A percentile compares a stretch with the other conserved stretches of the same genome.
Evolutionary conservation across 2,329 filamentous ascomycete species (phyloP).

Genomic region (Colletotrichum sp.): DNA sequence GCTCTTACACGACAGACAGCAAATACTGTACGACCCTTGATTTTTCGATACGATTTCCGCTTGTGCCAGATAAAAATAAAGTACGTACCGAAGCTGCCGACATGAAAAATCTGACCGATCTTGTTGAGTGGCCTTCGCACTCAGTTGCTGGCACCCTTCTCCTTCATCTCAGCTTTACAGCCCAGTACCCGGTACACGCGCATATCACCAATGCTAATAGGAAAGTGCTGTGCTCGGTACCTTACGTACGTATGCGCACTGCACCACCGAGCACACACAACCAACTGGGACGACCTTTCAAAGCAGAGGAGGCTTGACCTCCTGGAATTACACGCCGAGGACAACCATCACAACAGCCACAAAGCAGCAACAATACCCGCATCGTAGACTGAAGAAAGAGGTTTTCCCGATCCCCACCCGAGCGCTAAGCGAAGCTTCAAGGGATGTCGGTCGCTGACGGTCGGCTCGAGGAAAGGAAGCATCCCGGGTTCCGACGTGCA

Average conservation of each 20-base stretch:
- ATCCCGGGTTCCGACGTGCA: background rate
- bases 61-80: background rate
- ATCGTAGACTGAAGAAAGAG: background rate
- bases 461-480: conserved; percentile 2
- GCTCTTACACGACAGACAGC: background rate
- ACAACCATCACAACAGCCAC: background rate
- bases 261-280: background rate
- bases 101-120: background rate
- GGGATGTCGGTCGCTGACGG: background rate
- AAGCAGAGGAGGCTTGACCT: background rate
- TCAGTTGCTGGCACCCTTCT: background rate
- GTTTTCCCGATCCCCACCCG: background rate
- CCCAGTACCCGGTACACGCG: background rate
- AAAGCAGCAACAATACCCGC: background rate
- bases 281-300: background rate
- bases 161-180: background rate
- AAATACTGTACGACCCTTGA: background rate
- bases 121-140: background rate
- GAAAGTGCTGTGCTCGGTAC: background rate
- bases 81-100: background rate
- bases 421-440: background rate
- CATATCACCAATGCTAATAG: background rate
- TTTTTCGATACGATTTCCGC: background rate
- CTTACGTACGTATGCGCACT: background rate
- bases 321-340: background rate